These are phyloP conservation scores for Corinectria fuckeliana DNA, from an alignment of 2,329 filamentous ascomycete species.

Conservation along the genomic window DNA sequence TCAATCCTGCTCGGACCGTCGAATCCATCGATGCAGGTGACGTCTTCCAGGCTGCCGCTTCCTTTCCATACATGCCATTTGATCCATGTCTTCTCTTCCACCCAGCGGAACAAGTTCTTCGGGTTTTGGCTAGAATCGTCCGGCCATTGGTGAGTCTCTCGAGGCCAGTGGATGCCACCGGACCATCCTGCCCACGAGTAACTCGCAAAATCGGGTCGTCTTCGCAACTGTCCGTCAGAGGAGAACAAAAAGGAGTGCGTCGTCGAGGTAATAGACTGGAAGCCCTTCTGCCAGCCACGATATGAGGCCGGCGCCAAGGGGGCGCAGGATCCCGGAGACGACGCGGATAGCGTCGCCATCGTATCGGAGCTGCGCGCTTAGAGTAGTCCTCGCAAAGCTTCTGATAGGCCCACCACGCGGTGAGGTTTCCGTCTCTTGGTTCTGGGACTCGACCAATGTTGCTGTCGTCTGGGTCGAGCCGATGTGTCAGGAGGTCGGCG, in stretches of 20 bases:
- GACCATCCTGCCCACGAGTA: constrained; percentile 28
- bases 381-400: constrained; percentile 22
- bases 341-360: constrained; percentile 18
- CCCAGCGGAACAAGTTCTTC: constrained; percentile 5
- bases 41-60: background rate
- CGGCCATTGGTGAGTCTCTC: background rate
- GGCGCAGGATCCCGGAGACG: constrained; percentile 14
- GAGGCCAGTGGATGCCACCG: constrained; percentile 7
- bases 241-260: constrained; percentile 1
- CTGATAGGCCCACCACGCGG: background rate
- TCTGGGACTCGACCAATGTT: background rate
- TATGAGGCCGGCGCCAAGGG: background rate
- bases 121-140: background rate
- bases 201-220: constrained; percentile 21
- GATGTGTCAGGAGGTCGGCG: constrained; percentile 2
- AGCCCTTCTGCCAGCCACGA: background rate
- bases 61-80: constrained; percentile 6
- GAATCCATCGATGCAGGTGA: background rate
- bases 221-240: background rate
- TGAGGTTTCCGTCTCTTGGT: background rate
- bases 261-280: constrained; percentile 2
- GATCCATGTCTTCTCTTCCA: constrained; percentile 7
- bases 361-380: constrained; percentile 1
- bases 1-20: background rate
- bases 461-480: constrained; percentile 5